phyloP scores from a whole-genome alignment of 2,329 filamentous ascomycete genomes.

The Hymenoscyphus salicellus region DNA sequence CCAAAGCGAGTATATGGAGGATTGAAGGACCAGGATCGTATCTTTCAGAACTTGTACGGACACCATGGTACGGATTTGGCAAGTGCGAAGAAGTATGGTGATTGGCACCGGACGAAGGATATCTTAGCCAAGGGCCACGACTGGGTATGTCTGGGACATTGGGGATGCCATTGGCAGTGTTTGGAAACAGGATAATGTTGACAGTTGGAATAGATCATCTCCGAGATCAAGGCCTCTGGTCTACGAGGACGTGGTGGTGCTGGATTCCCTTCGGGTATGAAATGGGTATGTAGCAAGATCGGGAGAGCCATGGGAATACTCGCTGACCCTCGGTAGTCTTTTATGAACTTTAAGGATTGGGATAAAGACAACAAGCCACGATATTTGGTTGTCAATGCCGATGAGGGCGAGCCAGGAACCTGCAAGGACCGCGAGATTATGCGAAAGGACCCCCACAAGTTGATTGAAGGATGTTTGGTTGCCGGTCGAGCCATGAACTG shows the following conservation, averaged over 20 bases:
- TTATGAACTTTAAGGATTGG: constrained; percentile 99
- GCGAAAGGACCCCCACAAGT: constrained; percentile 99
- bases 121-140: constrained; percentile 96
- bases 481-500: constrained; percentile 98
- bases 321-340: constrained; percentile 61
- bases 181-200: constrained; percentile 14
- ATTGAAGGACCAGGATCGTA: constrained; percentile 92
- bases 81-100: constrained; percentile 94
- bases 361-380: constrained; percentile 95
- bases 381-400: constrained; percentile 96
- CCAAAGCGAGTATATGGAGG: constrained; percentile 75
- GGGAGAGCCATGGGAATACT: background rate
- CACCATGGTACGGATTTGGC: constrained; percentile 88
- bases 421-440: constrained; percentile 99
- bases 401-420: constrained; percentile 97
- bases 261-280: constrained; percentile 95
- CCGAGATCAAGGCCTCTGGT: constrained; percentile 94
- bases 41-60: constrained; percentile 98
- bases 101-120: constrained; percentile 99
- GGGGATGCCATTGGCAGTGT: constrained; percentile 1
- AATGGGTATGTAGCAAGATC: constrained; percentile 72
- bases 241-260: constrained; percentile 94
- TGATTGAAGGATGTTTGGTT: constrained; percentile 93
- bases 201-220: constrained; percentile 67
- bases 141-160: constrained; percentile 55